These are phyloP conservation scores for Beauveria varroae DNA, from an alignment of 2,329 filamentous ascomycete genomes.

Conservation along the genomic window DNA sequence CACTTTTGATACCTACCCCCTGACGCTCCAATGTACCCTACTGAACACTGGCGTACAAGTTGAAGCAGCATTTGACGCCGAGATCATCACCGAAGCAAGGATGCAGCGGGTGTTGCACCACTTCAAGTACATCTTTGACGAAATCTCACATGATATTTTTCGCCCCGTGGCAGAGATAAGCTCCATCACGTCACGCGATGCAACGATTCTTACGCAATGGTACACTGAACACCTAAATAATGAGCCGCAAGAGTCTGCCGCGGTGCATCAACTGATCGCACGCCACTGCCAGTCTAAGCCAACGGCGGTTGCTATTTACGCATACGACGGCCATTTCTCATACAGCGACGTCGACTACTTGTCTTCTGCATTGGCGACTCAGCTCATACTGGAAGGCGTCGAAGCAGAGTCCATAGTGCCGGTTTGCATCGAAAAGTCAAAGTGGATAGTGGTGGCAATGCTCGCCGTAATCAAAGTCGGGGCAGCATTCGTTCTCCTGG, in stretches of 20 bases:
- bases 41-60: background rate
- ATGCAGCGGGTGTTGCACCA: background rate
- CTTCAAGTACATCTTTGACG: background rate
- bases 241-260: conserved; percentile 13
- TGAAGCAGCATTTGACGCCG: background rate
- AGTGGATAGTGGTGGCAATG: conserved; percentile 17
- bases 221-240: conserved; percentile 5
- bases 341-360: conserved; percentile 27
- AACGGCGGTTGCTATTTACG: background rate
- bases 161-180: background rate
- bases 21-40: conserved; percentile 9
- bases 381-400: conserved; percentile 17
- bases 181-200: conserved; percentile 4
- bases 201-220: conserved; percentile 5
- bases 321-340: conserved; percentile 34
- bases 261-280: conserved; percentile 33
- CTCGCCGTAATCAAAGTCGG: conserved; percentile 19
- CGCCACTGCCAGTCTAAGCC: conserved; percentile 18
- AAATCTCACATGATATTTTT: background rate
- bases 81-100: background rate
- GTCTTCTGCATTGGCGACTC: conserved; percentile 10
- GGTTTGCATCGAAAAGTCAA: conserved; percentile 19
- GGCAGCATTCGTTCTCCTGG: conserved; percentile 20
- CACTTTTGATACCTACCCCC: conserved; percentile 12
- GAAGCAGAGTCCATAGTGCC: conserved; percentile 17